Evolutionary conservation across 1,284 basidiomycete genomes (phyloP).

Genomic region (Ustilago cynodontis): DNA sequence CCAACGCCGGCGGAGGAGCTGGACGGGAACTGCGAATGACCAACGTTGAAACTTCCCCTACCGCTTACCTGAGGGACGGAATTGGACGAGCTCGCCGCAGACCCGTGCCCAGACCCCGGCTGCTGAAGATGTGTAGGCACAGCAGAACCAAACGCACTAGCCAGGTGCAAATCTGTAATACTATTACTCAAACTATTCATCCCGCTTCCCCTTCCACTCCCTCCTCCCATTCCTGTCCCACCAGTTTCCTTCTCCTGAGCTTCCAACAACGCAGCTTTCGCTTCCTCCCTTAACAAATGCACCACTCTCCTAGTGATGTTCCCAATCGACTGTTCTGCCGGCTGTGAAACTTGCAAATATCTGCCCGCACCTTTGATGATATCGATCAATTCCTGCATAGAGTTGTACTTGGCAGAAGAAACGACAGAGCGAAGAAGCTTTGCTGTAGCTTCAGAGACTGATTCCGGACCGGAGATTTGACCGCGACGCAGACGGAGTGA

Average conservation of each 20-base stretch:
- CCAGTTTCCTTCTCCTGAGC: slow-evolving; percentile 39
- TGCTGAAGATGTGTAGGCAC: slow-evolving; percentile 22
- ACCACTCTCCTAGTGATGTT: slow-evolving; percentile 92
- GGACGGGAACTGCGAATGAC: slow-evolving; percentile 33
- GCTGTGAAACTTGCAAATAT: slow-evolving; percentile 86
- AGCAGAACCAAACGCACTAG: slow-evolving; percentile 27
- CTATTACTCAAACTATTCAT: slow-evolving; percentile 40
- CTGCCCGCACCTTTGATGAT: slow-evolving; percentile 85
- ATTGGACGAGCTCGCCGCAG: slow-evolving; percentile 31
- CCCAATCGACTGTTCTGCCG: slow-evolving; percentile 89
- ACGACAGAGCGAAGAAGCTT: slow-evolving; percentile 89
- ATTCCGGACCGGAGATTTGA: slow-evolving; percentile 52
- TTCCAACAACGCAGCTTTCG: slow-evolving; percentile 52
- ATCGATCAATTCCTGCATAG: slow-evolving; percentile 85
- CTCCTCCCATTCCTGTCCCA: background rate
- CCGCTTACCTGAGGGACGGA: slow-evolving; percentile 13
- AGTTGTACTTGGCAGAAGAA: slow-evolving; percentile 84
- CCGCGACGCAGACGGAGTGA: slow-evolving; percentile 51
- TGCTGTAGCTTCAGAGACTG: slow-evolving; percentile 87
- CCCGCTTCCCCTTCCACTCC: slow-evolving; percentile 26
- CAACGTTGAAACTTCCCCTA: background rate
- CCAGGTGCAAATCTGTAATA: slow-evolving; percentile 45
- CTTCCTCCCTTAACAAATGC: slow-evolving; percentile 91
- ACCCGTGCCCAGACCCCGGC: background rate
- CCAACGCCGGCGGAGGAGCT: slow-evolving; percentile 6